These are phyloP conservation scores for Neobulgaria alba DNA, from an alignment of 2,329 filamentous ascomycete genomes.

Conservation along the genomic window DNA sequence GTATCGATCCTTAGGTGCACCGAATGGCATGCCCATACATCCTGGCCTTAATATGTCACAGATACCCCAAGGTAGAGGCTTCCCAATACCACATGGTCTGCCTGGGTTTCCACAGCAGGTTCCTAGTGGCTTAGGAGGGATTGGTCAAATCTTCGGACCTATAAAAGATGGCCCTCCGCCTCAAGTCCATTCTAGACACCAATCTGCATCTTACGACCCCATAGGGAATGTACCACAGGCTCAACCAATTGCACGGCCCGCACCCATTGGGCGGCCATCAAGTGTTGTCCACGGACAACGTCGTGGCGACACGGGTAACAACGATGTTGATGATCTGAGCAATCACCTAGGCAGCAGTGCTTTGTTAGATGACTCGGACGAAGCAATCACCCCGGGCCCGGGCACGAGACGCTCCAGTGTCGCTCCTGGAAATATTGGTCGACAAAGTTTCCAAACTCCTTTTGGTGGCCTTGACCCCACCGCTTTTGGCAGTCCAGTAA, in stretches of 20 bases:
- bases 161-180: slow-evolving; percentile 34
- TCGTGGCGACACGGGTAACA: slow-evolving; percentile 32
- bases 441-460: slow-evolving; percentile 23
- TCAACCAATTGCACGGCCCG: slow-evolving; percentile 71
- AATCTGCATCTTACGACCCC: slow-evolving; percentile 44
- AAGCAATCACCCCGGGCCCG: slow-evolving; percentile 33
- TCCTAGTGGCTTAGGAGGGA: slow-evolving; percentile 33
- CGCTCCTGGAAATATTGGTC: slow-evolving; percentile 19
- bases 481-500: slow-evolving; percentile 23
- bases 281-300: slow-evolving; percentile 55
- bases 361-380: slow-evolving; percentile 67
- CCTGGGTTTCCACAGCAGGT: slow-evolving; percentile 45
- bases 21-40: slow-evolving; percentile 44
- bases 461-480: slow-evolving; percentile 27
- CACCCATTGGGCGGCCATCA: slow-evolving; percentile 79
- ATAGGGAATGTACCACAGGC: slow-evolving; percentile 37
- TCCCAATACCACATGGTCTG: slow-evolving; percentile 35
- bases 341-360: slow-evolving; percentile 86
- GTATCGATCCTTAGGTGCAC: slow-evolving; percentile 43
- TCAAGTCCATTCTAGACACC: slow-evolving; percentile 64
- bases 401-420: slow-evolving; percentile 29
- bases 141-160: slow-evolving; percentile 33
- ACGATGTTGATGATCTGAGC: slow-evolving; percentile 62
- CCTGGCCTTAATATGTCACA: slow-evolving; percentile 54
- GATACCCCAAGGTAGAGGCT: slow-evolving; percentile 41